Conservation (phyloP, 2,329 filamentous ascomycete genomes). For the Plenodomus tracheiphilus region DNA sequence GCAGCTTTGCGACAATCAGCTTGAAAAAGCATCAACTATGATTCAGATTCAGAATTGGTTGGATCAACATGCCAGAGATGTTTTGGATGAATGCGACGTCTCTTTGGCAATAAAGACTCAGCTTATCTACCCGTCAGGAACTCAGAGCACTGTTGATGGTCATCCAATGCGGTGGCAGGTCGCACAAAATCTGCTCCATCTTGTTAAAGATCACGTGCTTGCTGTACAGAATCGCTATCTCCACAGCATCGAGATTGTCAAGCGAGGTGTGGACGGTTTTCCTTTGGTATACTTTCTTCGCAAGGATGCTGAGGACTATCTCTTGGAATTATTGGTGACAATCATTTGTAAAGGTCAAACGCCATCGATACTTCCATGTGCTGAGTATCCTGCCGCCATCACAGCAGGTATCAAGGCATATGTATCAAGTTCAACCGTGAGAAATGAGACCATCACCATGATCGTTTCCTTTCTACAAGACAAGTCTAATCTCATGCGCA, state of each 20-base stretch:
- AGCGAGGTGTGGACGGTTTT: slow-evolving; percentile 45
- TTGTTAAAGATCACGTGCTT: slow-evolving; percentile 31
- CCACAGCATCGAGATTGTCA: slow-evolving; percentile 55
- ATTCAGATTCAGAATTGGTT: slow-evolving; percentile 58
- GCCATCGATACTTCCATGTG: slow-evolving; percentile 28
- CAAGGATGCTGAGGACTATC: slow-evolving; percentile 35
- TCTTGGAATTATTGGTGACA: slow-evolving; percentile 33
- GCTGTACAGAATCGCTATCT: slow-evolving; percentile 47
- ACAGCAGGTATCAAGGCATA: slow-evolving; percentile 35
- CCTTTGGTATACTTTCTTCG: slow-evolving; percentile 62
- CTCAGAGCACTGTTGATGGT: slow-evolving; percentile 46
- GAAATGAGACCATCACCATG: slow-evolving; percentile 10
- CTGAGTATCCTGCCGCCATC: slow-evolving; percentile 11
- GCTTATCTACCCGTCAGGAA: slow-evolving; percentile 51
- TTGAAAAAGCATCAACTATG: slow-evolving; percentile 52
- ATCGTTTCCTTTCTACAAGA: slow-evolving; percentile 39
- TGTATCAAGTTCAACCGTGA: slow-evolving; percentile 33
- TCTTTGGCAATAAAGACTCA: slow-evolving; percentile 49
- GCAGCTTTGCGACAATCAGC: slow-evolving; percentile 54
- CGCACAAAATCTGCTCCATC: slow-evolving; percentile 40
- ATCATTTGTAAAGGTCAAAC: slow-evolving; percentile 38
- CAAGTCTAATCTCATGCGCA: slow-evolving; percentile 47
- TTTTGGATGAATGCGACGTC: slow-evolving; percentile 64
- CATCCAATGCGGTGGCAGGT: slow-evolving; percentile 47
- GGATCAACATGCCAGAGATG: slow-evolving; percentile 56